These are phyloP conservation scores for Trichocomaceae sp. DNA, from an alignment of 2,329 filamentous ascomycete species.

Conservation along the genomic window DNA sequence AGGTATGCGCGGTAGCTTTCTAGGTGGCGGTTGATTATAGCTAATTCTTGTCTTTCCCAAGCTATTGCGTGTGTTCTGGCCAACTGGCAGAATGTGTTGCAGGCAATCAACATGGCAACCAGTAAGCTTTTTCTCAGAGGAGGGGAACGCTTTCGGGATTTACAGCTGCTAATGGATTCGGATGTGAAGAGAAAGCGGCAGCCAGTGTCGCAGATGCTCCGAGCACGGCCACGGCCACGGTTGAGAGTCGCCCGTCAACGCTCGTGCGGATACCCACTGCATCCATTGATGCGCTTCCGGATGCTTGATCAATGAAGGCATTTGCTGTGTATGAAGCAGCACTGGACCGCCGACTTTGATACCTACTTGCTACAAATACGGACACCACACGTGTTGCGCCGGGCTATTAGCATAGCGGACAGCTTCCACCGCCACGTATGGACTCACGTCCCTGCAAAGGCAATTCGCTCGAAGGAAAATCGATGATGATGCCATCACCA, in stretches of 20 bases:
- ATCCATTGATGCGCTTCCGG: slow-evolving; percentile 17
- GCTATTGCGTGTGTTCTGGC: slow-evolving; percentile 60
- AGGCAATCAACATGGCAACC: slow-evolving; percentile 59
- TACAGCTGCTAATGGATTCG: background rate
- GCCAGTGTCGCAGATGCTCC: background rate
- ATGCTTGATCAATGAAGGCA: background rate
- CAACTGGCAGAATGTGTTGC: slow-evolving; percentile 60
- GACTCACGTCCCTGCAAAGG: background rate
- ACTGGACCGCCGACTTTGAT: background rate
- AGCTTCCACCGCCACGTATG: background rate
- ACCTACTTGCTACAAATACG: background rate
- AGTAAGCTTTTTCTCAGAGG: slow-evolving; percentile 39
- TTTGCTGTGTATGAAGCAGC: background rate
- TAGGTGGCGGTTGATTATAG: background rate
- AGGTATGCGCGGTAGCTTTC: slow-evolving; percentile 32
- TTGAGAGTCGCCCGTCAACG: slow-evolving; percentile 31
- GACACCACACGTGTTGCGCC: slow-evolving; percentile 1
- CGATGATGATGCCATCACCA: no score
- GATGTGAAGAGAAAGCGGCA: slow-evolving; percentile 10
- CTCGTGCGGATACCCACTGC: slow-evolving; percentile 38
- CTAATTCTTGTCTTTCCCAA: slow-evolving; percentile 22
- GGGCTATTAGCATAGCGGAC: background rate
- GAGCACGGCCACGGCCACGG: background rate
- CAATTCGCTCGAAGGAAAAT: background rate
- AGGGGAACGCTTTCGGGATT: background rate